A percentile compares a stretch with the other conserved stretches of the same genome.
phyloP scores from a whole-genome alignment of 2,329 filamentous ascomycete species.

The Sclerotinia minor region DNA sequence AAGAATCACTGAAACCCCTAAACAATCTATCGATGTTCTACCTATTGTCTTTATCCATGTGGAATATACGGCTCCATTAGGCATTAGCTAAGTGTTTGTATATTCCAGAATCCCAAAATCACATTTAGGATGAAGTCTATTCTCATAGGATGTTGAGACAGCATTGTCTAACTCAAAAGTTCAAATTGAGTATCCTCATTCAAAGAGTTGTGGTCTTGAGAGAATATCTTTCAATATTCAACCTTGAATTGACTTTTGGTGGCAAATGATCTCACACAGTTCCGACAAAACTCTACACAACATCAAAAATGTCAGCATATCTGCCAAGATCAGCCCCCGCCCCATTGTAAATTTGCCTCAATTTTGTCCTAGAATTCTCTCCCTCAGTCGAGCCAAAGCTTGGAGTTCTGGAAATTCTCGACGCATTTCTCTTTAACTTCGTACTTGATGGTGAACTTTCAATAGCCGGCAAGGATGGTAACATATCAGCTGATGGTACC shows the following conservation, averaged over 20 bases:
- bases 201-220: background rate
- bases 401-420: constrained; percentile 53
- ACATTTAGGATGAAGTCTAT: background rate
- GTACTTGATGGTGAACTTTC: constrained; percentile 29
- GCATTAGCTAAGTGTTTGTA: background rate
- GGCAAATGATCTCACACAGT: constrained; percentile 25
- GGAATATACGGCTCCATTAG: background rate
- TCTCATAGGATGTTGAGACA: background rate
- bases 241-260: background rate
- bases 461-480: constrained; percentile 30
- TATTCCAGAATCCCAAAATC: background rate
- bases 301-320: constrained; percentile 38
- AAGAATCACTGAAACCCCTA: background rate
- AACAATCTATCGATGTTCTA: background rate
- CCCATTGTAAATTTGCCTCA: constrained; percentile 34
- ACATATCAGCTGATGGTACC: constrained; percentile 50
- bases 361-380: constrained; percentile 36
- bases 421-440: constrained; percentile 52
- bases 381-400: constrained; percentile 46
- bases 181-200: background rate
- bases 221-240: background rate
- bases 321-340: constrained; percentile 35
- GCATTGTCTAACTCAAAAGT: background rate
- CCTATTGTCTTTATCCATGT: background rate
- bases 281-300: background rate